Evolutionary conservation across 345 rosid species (phyloP).

Genomic region (Hibiscus mutabilis): DNA sequence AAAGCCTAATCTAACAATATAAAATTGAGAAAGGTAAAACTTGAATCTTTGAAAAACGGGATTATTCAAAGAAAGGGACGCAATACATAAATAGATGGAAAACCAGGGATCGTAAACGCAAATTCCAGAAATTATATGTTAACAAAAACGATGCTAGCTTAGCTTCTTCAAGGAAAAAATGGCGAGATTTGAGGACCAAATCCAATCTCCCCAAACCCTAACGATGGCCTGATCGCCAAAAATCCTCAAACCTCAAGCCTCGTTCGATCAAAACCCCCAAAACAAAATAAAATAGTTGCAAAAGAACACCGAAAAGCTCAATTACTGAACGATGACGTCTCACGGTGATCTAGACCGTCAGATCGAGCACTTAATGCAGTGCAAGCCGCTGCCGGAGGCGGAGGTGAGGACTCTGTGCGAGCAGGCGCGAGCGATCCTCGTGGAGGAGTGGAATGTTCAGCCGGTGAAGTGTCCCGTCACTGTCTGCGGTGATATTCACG

Average conservation of each 20-base stretch:
- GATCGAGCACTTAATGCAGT: constrained; percentile 55
- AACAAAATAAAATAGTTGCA: not conserved
- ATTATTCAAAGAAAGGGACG: not conserved
- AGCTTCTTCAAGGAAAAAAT: constrained; percentile 10
- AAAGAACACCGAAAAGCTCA: not conserved
- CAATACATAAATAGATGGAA: not conserved
- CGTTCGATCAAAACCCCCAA: not conserved
- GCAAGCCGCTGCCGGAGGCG: constrained; percentile 44
- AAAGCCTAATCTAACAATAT: too few species aligned
- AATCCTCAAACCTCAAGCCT: not conserved
- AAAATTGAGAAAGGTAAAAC: too few species aligned
- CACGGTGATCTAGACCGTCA: constrained; percentile 53
- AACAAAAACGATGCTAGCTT: constrained; percentile 13
- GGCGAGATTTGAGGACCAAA: constrained; percentile 17
- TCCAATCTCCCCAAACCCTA: constrained; percentile 17
- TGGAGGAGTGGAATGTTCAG: constrained; percentile 53
- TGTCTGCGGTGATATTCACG: constrained; percentile 49
- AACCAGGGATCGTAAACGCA: not conserved
- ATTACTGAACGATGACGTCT: constrained; percentile 19
- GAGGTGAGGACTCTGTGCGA: constrained; percentile 46
- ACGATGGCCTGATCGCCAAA: constrained; percentile 18
- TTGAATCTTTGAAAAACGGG: not conserved
- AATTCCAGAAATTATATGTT: not conserved
- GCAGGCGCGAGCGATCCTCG: constrained; percentile 36
- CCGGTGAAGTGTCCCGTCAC: constrained; percentile 52